Evolutionary conservation across 2,329 filamentous ascomycete genomes (phyloP), one percentile per base, ranked within the genome.

Genomic region (Curvularia sp.): DNA sequence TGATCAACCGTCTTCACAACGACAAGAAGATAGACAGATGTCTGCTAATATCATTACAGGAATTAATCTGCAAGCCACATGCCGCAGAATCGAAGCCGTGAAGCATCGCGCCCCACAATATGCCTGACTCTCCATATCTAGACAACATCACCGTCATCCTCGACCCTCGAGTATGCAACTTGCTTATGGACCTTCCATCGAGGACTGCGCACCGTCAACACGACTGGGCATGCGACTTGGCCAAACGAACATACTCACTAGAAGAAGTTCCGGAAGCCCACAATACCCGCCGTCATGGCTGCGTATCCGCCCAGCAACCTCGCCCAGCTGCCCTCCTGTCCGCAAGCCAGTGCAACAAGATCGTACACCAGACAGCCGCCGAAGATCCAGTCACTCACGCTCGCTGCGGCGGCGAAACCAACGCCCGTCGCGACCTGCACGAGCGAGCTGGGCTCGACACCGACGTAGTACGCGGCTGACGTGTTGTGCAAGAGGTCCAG

Each of bases 401-500:
- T 78, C 2, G 81, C 82, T 15, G 80, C 72, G 0, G 80, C 73
- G 0, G 79, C 83, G 57, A 87, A 87, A 0, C 82, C 84, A 0
- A 86, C 64, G 0, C 81, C 84, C 0, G 85, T 87, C 9, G 83
- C 65, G 0, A 81, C 75, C 69, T 86, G 84, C 48, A 87, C 77
- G 0, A 77, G 57, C 2, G 73, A 75, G 10, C 74, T 79, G 1
- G 84, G 82, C 2, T 78, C 71, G 25, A 81, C 73, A 49, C 81
- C 79, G 32, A 81, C 78, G 70, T 81, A 86, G 68, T 83, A 87
- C 1, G 83, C 85, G 0, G 84, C 84, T 0, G 80, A 80, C 2
- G 82, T 82, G 64, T 87, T 87, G 75, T 87, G 85, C 39, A 87
- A 69, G 10, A 87, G 74, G 62, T 87, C 86, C 4, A 87, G 76